These are phyloP conservation scores for Mortierella sp. DNA, from an alignment of 371 early-diverging fungal species.

Conservation along the genomic window DNA sequence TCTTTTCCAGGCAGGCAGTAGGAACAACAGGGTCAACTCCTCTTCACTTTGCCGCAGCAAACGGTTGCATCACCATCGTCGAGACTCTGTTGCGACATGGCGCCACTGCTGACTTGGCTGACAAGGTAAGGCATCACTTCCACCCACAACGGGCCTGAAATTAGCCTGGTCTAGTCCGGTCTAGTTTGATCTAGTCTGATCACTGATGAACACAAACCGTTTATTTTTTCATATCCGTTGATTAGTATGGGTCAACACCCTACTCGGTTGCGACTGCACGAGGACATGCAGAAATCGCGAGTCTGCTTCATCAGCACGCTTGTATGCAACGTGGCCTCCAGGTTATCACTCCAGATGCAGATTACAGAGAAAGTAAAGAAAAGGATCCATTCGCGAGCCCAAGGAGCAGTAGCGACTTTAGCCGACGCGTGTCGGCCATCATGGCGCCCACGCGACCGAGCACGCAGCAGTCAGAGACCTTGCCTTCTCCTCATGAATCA, in stretches of 20 bases:
- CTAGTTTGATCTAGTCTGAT: too few species aligned
- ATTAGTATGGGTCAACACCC: conserved; percentile 69
- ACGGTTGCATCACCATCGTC: conserved; percentile 67
- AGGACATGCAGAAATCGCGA: conserved; percentile 64
- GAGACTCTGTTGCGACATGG: conserved; percentile 71
- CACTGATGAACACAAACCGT: too few species aligned
- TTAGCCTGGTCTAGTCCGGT: too few species aligned
- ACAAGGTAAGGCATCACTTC: conserved; percentile 67
- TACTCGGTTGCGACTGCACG: conserved; percentile 67
- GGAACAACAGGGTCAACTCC: conserved; percentile 76
- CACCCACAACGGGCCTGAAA: background rate
- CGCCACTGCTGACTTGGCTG: conserved; percentile 67
- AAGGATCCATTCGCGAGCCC: conserved; percentile 36
- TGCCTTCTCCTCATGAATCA: background rate
- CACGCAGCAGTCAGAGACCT: conserved; percentile 4
- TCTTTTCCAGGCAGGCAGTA: conserved; percentile 32
- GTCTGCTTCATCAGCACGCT: conserved; percentile 49
- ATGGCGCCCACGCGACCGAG: conserved; percentile 17
- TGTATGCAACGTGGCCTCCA: conserved; percentile 47
- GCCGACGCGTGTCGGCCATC: conserved; percentile 35
- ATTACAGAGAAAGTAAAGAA: conserved; percentile 12
- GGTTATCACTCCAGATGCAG: conserved; percentile 21
- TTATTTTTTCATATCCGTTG: too few species aligned
- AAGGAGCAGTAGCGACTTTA: conserved; percentile 38
- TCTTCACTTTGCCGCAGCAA: conserved; percentile 81